Percentiles rank a stretch among this genome's conserved stretches.
Evolutionary conservation across 2,329 filamentous ascomycete genomes (phyloP).

Genomic region (Ascochyta clinopodiicola): DNA sequence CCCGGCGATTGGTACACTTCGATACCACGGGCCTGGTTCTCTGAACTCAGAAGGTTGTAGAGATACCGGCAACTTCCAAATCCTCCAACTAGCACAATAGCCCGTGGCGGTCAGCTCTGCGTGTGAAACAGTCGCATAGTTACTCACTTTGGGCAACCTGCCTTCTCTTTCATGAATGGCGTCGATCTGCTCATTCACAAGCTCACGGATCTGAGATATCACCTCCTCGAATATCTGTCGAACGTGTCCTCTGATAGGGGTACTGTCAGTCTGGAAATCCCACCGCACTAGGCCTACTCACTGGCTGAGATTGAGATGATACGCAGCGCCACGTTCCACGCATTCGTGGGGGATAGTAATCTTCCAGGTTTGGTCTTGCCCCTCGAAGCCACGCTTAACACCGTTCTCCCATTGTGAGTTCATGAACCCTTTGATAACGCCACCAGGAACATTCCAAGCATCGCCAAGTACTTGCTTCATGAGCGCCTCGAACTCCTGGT

Average conservation of each 20-base stretch:
- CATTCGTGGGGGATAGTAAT: constrained; percentile 14
- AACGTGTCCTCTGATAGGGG: constrained; percentile 10
- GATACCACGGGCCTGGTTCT: constrained; percentile 14
- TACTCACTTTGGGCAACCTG: constrained; percentile 5
- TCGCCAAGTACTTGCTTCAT: constrained; percentile 18
- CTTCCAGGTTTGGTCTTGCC: constrained; percentile 9
- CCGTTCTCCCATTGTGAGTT: constrained; percentile 29
- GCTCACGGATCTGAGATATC: constrained; percentile 7
- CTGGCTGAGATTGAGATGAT: constrained; percentile 5
- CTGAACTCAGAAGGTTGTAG: constrained; percentile 5
- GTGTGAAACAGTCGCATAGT: too few relatives aligned
- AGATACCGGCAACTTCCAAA: constrained; percentile 22
- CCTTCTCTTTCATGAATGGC: not conserved
- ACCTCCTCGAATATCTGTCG: constrained; percentile 11
- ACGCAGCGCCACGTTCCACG: constrained; percentile 5
- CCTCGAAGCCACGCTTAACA: constrained; percentile 28
- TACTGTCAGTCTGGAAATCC: too few relatives aligned
- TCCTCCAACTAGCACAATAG: constrained; percentile 18
- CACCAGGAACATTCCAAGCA: constrained; percentile 13
- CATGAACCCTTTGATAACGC: constrained; percentile 26
- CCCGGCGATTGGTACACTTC: constrained; percentile 16
- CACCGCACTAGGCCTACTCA: too few relatives aligned
- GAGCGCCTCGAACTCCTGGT: constrained; percentile 23
- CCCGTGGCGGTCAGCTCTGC: not conserved
- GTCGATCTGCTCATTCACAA: constrained; percentile 14